These are phyloP conservation scores for Capsicum baccatum DNA, from an alignment of 257 asterid species.

Conservation along the genomic window DNA sequence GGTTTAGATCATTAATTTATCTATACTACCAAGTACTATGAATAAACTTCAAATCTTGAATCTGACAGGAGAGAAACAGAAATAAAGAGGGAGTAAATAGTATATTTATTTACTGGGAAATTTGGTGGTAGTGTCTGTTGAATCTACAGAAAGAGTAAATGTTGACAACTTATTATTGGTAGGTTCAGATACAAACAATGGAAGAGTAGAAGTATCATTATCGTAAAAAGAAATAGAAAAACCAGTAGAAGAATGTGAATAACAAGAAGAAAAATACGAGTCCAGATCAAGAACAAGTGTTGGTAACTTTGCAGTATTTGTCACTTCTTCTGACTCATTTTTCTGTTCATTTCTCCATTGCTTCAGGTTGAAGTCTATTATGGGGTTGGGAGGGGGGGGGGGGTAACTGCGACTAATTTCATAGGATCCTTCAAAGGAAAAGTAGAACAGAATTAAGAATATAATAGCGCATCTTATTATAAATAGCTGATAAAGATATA, in stretches of 20 bases:
- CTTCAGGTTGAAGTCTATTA: constrained; percentile 79
- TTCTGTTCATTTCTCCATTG: constrained; percentile 60
- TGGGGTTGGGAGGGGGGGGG: not conserved
- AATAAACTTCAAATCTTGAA: not conserved
- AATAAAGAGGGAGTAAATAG: not conserved
- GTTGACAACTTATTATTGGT: constrained; percentile 52
- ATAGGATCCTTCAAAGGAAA: too few relatives aligned
- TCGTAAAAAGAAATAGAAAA: not conserved
- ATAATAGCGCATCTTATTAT: too few relatives aligned
- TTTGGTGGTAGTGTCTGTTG: constrained; percentile 47
- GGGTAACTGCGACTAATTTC: too few relatives aligned
- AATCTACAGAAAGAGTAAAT: constrained; percentile 32
- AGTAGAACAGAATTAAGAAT: too few relatives aligned
- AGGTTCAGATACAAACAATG: constrained; percentile 70
- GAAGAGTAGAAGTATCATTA: constrained; percentile 48
- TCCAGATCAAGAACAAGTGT: constrained; percentile 51
- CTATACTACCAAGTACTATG: too few relatives aligned
- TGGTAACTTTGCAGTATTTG: constrained; percentile 42
- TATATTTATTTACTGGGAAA: constrained; percentile 45
- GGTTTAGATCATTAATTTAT: too few relatives aligned
- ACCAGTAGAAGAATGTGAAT: not conserved
- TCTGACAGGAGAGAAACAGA: not conserved
- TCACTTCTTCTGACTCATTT: constrained; percentile 31
- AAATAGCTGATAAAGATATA: too few relatives aligned
- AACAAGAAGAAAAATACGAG: not conserved